phyloP scores from a whole-genome alignment of 2,329 filamentous ascomycete species.

The Aureobasidium musti region DNA sequence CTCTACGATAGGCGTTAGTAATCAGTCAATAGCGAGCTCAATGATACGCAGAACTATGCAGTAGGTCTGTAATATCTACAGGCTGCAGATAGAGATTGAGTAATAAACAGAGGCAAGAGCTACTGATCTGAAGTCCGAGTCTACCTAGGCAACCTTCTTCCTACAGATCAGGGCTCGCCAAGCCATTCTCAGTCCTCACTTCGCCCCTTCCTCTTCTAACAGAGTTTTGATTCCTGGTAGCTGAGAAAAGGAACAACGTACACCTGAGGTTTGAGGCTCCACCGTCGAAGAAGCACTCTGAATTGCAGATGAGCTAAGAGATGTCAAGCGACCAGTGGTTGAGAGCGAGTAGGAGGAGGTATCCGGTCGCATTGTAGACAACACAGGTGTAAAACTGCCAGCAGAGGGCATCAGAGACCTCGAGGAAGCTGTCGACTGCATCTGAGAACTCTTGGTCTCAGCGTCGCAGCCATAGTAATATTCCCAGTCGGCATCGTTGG shows the following conservation, averaged over 20 bases:
- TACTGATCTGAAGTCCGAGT: too few relatives aligned
- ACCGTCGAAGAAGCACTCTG: conserved; percentile 36
- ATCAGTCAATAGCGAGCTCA: background rate
- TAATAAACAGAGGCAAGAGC: background rate
- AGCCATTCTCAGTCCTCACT: background rate
- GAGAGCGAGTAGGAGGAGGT: conserved; percentile 14
- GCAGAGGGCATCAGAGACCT: background rate
- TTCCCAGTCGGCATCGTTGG: background rate
- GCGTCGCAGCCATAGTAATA: conserved; percentile 4
- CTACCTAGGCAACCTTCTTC: too few relatives aligned
- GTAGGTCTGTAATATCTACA: background rate
- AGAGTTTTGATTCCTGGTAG: background rate
- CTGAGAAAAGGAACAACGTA: conserved; percentile 4
- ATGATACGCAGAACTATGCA: background rate
- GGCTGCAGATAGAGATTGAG: background rate
- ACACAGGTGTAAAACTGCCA: conserved; percentile 11
- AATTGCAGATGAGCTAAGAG: conserved; percentile 38
- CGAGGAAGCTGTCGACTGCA: background rate
- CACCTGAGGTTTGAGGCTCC: conserved; percentile 23
- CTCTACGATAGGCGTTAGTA: background rate
- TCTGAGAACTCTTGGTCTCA: background rate
- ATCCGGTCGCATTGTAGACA: conserved; percentile 13
- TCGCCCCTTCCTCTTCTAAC: background rate
- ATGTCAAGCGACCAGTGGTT: conserved; percentile 34
- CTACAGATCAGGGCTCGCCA: background rate